Evolutionary conservation across 2,329 filamentous ascomycete genomes (phyloP), one percentile per base, ranked within the genome.

Genomic region (Diplodia seriata): DNA sequence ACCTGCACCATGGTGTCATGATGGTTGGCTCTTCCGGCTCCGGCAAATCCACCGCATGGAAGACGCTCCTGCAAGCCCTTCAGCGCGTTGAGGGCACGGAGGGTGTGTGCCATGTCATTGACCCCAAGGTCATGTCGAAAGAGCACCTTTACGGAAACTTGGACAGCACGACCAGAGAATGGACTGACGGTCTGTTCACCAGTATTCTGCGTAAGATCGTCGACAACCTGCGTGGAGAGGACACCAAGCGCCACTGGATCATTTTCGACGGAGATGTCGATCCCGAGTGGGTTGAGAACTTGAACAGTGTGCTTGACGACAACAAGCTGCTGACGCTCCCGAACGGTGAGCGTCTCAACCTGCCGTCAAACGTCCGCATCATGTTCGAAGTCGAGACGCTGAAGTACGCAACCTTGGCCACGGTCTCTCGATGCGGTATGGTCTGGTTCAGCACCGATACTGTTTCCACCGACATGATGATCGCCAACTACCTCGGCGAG

Each of bases 381-480:
- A 97, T 99, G 94, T 99, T 99, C 75, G 95, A 99, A 82, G 95
- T 99, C 43, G 96, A 99, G 82, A 98, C 90, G 3, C 85, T 99
- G 69, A 97, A 96, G 77, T 99, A 99, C 77, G 95, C 95, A 47
- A 99, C 95, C 0, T 87, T 99, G 54, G 95, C 95, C 67, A 99
- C 95, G n/a, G 95, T 99, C 76, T 96, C 92, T 89, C 93, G 95
- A 82, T 99, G 95, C 78, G 95, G 95, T 85, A 99, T 99, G 95
- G 96, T 99, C 15, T 99, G 95, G 95, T 99, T 98, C 82, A 99
- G 93, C 77, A 94, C 97, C 74, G 96, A 99, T 76, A 98, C 94
- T 33, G 94, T 99, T 50, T 94, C 93, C 38, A 88, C 94, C 1
- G 87, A 87, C 72, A 97, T 99, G 91, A 91, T 98, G 89, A 90